These are phyloP conservation scores for Boletus chippewaensis DNA, from an alignment of 1,284 basidiomycete genomes.

Conservation along the genomic window DNA sequence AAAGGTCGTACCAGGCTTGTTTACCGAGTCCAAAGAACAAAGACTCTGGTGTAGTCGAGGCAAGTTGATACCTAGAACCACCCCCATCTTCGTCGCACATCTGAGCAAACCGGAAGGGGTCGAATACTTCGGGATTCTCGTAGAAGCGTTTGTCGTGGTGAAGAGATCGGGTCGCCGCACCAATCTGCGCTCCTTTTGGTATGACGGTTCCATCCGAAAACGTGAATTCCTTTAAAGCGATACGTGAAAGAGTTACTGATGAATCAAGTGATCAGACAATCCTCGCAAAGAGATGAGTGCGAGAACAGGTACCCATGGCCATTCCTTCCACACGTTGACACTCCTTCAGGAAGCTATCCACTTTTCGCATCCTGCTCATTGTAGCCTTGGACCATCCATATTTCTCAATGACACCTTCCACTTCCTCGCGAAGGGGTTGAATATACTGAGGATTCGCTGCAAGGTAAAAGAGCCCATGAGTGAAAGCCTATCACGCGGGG, in stretches of 20 bases:
- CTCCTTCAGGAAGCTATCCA: conserved; percentile 14
- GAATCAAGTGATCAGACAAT: neutral
- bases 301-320: conserved; percentile 21
- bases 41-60: neutral
- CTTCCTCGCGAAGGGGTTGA: neutral
- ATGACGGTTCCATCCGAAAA: conserved; percentile 40
- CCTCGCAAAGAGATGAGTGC: neutral
- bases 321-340: conserved; percentile 13
- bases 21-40: neutral
- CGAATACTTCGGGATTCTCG: neutral
- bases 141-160: conserved; percentile 24
- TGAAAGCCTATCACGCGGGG: conserved; percentile 25
- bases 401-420: neutral
- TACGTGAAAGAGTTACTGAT: conserved; percentile 17
- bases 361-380: conserved; percentile 8
- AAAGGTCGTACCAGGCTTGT: neutral
- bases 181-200: conserved; percentile 33
- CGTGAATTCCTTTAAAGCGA: conserved; percentile 9
- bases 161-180: conserved; percentile 19
- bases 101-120: conserved; percentile 21
- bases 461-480: conserved; percentile 34
- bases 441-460: conserved; percentile 29
- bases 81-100: conserved; percentile 13
- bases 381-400: conserved; percentile 39
- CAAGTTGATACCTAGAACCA: conserved; percentile 15